Evolutionary conservation across 345 rosid species (phyloP), one percentile per base, ranked within the genome.

Genomic region (Lagerstroemia speciosa): DNA sequence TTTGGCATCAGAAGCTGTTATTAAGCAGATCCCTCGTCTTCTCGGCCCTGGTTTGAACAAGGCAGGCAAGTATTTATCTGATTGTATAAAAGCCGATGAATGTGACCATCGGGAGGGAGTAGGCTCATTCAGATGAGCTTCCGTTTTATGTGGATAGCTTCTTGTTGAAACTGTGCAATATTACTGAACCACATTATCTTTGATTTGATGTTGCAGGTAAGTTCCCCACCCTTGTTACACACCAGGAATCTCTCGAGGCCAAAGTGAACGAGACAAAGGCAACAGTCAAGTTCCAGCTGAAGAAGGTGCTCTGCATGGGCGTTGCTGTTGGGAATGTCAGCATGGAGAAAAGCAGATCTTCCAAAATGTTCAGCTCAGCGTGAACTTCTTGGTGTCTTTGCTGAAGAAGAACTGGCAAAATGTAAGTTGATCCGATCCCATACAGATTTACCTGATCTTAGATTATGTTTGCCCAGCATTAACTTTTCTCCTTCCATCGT

Each of bases 31-130:
- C 70, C 94, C 94, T 17, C 94, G 94, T 80, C 86, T 89, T 57
- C 74, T 89, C 52, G 95, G 95, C 60, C 95, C 92, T 12, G 95
- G 95, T 81, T 89, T 89, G 76, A 89, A 89, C 88, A 89, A 89
- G 76, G 95, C 95, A 81, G 95, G 95, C 88, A 83, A 82, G 91
- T 78, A 0, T 72, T 27, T 48, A 22, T 45, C 34, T 50, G 29
- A 6, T 16, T 33, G 12, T 41, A 6, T n/a, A 2, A n/a, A 0
- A 2, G 33, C 24, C 19, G 3, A 5, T 0, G 55, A 20, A 32
- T 53, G 8, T 36, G 8, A 2, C 17, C 10, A 66, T 8, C 31
- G 7, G 10, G 30, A 6, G 29, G n/a, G 24, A 48, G 24, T 6
- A 48, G 5, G 60, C 65, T 45, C 10, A 29, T 27, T 11, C 12